Evolutionary conservation across 2,329 filamentous ascomycete genomes (phyloP), one percentile per base, ranked within the genome.

Genomic region (Trichoderma sp.): DNA sequence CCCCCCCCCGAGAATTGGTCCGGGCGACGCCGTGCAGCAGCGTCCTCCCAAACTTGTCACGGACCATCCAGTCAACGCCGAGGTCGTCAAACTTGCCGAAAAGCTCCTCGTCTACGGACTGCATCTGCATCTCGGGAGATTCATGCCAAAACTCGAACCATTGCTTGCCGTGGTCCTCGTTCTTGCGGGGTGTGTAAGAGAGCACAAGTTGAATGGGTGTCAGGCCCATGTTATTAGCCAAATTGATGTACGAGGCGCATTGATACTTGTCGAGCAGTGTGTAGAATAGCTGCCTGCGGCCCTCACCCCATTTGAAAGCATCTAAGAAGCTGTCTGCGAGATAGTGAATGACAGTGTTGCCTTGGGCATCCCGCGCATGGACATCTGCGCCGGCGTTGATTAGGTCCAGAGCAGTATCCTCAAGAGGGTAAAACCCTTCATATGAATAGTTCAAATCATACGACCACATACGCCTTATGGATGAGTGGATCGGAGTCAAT

Each of bases 331-430:
- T 11, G 17, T 23, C 17, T 13, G 65, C 65, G 34, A 68, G 65
- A 28, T 68, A 68, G 50, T 68, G 65, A 36, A 68, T 53, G 17
- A 36, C 50, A 8, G 65, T 68, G 34, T 68, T 68, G 65, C 30
- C 30, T 6, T 8, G 4, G 12, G 12, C 32, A 39, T 58, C 65
- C 23, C 32, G 30, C 11, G 32, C 65, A 39, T 43, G 65, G 13
- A 58, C 30, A 17, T 68, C 17, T 68, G 65, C 65, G 9, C 65
- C 65, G 23, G 50, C 50, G 13, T 39, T 20, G 15, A 68, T 26
- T 17, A 68, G 34, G 30, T 57, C 53, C 7, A 34, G 13, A 32
- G 32, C 47, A n/a, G 50, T 58, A 26, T 43, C 50, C 13, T 68
- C 65, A 7, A 36, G 47, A 15, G 47, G 30, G 13, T 9, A 28